Evolutionary conservation across 371 early-diverging fungal genomes (phyloP).

Genomic region (Sanchytrium tribonematis): DNA sequence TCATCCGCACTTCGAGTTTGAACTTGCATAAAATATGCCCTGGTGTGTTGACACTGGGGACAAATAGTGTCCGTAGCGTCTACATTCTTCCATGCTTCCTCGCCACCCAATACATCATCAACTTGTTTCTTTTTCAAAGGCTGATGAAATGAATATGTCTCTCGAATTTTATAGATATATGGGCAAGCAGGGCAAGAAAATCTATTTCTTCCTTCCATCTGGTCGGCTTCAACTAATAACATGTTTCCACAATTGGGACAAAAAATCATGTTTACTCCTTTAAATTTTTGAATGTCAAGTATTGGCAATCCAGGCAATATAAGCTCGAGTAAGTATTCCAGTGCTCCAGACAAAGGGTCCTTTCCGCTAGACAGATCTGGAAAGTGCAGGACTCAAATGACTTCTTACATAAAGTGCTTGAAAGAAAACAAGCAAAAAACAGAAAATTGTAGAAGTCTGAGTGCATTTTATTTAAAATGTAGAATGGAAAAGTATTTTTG

Average conservation of each 20-base stretch:
- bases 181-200: slow-evolving; percentile 70
- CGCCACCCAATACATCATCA: slow-evolving; percentile 79
- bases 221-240: slow-evolving; percentile 33
- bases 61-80: slow-evolving; percentile 57
- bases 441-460: too few relatives aligned
- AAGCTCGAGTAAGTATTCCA: too few relatives aligned
- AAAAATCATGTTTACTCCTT: slow-evolving; percentile 15
- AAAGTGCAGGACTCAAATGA: too few relatives aligned
- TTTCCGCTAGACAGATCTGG: too few relatives aligned
- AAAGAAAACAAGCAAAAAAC: too few relatives aligned
- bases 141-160: slow-evolving; percentile 15
- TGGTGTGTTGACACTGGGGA: slow-evolving; percentile 56
- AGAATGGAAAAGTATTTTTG: too few relatives aligned
- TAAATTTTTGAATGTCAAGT: too few relatives aligned
- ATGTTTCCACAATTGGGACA: slow-evolving; percentile 65
- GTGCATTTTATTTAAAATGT: too few relatives aligned
- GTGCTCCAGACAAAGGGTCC: too few relatives aligned
- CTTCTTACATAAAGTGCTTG: too few relatives aligned
- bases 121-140: slow-evolving; percentile 48
- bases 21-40: slow-evolving; percentile 71
- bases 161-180: slow-evolving; percentile 34
- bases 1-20: slow-evolving; percentile 89
- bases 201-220: slow-evolving; percentile 24
- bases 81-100: slow-evolving; percentile 66
- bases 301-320: too few relatives aligned